A percentile compares a stretch with the other conserved stretches of the same genome.
These are phyloP conservation scores for Saccharum spontaneum DNA, from an alignment of 176 grass and related monocot genomes.

Conservation along the genomic window DNA sequence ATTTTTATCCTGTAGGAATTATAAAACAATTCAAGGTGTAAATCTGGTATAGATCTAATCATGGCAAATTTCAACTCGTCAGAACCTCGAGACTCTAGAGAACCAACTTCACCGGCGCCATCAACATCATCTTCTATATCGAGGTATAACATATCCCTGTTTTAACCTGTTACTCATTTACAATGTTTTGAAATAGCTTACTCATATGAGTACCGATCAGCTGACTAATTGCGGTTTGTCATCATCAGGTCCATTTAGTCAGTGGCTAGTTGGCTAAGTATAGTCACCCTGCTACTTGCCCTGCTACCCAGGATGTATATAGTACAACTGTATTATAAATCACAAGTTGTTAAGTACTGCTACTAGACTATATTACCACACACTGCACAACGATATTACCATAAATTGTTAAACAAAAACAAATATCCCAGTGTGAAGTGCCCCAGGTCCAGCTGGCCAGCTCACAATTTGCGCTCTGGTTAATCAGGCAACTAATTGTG, in stretches of 20 bases:
- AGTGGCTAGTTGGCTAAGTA: not conserved
- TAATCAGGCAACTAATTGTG: not conserved
- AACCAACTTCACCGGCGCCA: constrained; percentile 54
- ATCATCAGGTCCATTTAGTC: not conserved
- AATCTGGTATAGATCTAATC: constrained; percentile 35
- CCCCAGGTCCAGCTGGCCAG: not conserved
- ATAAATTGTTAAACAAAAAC: not conserved
- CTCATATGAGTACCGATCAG: not conserved
- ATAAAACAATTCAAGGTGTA: constrained; percentile 28
- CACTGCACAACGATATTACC: not conserved
- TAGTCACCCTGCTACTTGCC: not conserved
- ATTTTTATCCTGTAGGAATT: constrained; percentile 28
- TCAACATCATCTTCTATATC: constrained; percentile 78
- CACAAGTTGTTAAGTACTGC: not conserved
- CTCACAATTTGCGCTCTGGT: not conserved
- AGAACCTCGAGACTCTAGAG: constrained; percentile 33
- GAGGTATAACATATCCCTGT: constrained; percentile 52
- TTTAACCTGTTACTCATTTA: not conserved
- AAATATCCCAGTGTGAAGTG: not conserved
- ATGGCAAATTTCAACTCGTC: constrained; percentile 52
- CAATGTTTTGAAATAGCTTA: constrained; percentile 3
- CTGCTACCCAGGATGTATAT: not conserved
- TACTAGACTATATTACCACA: not conserved
- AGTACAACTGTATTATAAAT: not conserved
- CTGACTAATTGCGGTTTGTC: not conserved